A percentile compares a stretch with the other conserved stretches of the same genome.
Evolutionary conservation across 805 yeast species (phyloP).

Genomic region (Jamesozyma lodderae): DNA sequence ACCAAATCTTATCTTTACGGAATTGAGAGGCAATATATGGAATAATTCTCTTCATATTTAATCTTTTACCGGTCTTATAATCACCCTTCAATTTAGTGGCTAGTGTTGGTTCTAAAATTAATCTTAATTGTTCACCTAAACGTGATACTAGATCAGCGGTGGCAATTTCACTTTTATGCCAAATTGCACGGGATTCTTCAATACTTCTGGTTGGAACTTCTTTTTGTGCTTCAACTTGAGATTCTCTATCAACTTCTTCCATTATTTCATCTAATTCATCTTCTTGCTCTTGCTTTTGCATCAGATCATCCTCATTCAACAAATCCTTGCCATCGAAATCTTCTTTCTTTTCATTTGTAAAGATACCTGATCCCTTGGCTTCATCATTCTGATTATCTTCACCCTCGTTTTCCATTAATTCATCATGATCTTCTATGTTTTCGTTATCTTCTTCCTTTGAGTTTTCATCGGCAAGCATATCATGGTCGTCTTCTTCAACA

Average conservation of each 20-base stretch:
- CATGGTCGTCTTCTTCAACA: slow-evolving; percentile 30
- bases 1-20: slow-evolving; percentile 97
- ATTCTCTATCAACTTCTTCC: slow-evolving; percentile 29
- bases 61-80: slow-evolving; percentile 91
- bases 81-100: slow-evolving; percentile 96
- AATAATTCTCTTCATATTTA: slow-evolving; percentile 94
- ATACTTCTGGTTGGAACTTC: slow-evolving; percentile 40
- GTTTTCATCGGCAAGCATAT: slow-evolving; percentile 22
- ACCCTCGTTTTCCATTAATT: slow-evolving; percentile 10
- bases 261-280: slow-evolving; percentile 28
- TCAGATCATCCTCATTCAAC: slow-evolving; percentile 5
- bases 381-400: slow-evolving; percentile 25
- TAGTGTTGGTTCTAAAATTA: slow-evolving; percentile 88
- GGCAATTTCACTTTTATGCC: slow-evolving; percentile 77
- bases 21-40: slow-evolving; percentile 97
- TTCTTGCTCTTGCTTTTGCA: slow-evolving; percentile 18
- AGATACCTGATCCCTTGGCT: slow-evolving; percentile 39
- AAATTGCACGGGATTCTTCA: slow-evolving; percentile 64
- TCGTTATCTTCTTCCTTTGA: slow-evolving; percentile 15
- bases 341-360: slow-evolving; percentile 35
- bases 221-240: slow-evolving; percentile 18
- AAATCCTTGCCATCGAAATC: slow-evolving; percentile 23
- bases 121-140: slow-evolving; percentile 83
- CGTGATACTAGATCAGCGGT: slow-evolving; percentile 83
- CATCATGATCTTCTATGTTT: slow-evolving; percentile 17